Base-by-base conservation (phyloP, 148 eudicot genomes). In the Cornus suecica region DNA sequence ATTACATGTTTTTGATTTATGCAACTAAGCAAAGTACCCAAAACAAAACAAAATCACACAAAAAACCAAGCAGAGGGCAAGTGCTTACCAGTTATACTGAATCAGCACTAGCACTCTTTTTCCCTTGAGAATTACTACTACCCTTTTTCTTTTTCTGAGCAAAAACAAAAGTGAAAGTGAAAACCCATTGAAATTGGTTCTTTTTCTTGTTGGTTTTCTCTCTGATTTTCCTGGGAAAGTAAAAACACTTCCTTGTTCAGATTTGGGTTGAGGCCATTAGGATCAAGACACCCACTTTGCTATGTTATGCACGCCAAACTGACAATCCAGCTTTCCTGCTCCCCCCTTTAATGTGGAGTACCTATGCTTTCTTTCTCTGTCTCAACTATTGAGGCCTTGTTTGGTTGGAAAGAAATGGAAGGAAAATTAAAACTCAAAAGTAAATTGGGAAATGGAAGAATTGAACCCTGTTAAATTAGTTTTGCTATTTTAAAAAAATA, bases 261-360 rank as follows among this genome's bases (percentile, higher is more conserved):
- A 45, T 24, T 60, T 60, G 25, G 65, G 16, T 81, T 45, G 75
- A 32, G 71, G 79, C 74, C 75, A 81, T 54, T 69, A 52, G 58
- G 74, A 70, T 65, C 27, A 56, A 63, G 74, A 68, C 68, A 68
- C 42, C 69, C 83, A 71, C 23, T 56, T 70, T 74, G 86, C 76
- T 32, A 62, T 67, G 83, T 18, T 65, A 77, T 41, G 86, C 86
- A 83, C 83, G 86, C 86, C 83, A 77, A 72, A 71, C 83, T 80
- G 86, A 83, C 83, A 83, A 9, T 60, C 73, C 62, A 65, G 76
- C 86, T 80, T 83, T 83, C 77, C 51, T 78, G 80, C 77, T 54
- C 79, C 86, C 81, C 81, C 15, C 65, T 69, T 65, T 67, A 71
- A 72, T 31, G 52, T 65, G 69, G 69, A 58, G 54, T 28, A 32